A percentile compares a stretch with the other conserved stretches of the same genome.
Evolutionary conservation across 257 asterid species (phyloP).

Genomic region (Jaltomata sinuosa): DNA sequence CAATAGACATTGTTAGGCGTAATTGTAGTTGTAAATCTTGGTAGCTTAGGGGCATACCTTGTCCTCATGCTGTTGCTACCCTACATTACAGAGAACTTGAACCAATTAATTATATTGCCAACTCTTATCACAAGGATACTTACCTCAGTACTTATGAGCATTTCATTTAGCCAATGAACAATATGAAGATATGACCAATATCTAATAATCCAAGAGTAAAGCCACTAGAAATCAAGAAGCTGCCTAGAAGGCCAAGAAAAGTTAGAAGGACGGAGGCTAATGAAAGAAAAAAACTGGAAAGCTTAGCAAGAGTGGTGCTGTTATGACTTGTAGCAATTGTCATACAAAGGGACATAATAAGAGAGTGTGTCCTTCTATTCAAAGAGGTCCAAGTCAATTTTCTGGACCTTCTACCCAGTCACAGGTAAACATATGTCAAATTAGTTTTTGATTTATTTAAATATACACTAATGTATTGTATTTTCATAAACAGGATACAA

Average conservation of each 20-base stretch:
- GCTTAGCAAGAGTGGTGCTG: background rate
- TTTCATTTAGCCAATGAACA: background rate
- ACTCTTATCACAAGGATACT: background rate
- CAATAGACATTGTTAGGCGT: too few species aligned
- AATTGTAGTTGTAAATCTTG: background rate
- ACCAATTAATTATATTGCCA: background rate
- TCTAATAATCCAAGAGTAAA: too few species aligned
- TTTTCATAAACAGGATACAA: background rate
- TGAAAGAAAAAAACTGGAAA: background rate
- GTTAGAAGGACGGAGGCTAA: background rate
- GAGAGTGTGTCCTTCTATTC: background rate
- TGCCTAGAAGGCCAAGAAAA: background rate
- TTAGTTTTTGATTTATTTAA: background rate
- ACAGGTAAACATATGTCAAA: background rate
- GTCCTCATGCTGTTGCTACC: background rate
- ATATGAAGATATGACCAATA: background rate
- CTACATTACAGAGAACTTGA: background rate
- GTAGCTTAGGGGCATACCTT: background rate
- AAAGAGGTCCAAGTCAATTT: background rate
- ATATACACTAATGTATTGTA: background rate
- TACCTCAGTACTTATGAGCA: background rate
- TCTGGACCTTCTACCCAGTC: background rate
- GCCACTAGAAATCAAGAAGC: background rate
- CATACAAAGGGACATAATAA: background rate
- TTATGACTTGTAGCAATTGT: background rate